A percentile compares a stretch with the other conserved stretches of the same genome.
Conservation (phyloP, 1,139 yeast genomes). For the Candida gigantensis region DNA sequence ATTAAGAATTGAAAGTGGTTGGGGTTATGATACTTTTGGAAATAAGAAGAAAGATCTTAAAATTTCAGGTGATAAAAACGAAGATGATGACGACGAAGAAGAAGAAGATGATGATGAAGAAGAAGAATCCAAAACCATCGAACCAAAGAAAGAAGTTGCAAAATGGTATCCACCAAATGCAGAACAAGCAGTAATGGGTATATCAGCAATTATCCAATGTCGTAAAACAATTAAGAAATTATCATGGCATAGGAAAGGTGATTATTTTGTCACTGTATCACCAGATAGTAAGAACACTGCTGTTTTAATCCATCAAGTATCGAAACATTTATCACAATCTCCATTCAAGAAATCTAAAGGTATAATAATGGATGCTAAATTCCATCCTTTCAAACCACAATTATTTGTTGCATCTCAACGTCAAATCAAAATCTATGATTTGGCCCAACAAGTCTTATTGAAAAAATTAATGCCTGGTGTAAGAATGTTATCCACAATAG, state of each 20-base stretch:
- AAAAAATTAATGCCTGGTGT: conserved; percentile 94
- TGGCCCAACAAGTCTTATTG: conserved; percentile 78
- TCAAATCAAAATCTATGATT: conserved; percentile 84
- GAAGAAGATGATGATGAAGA: conserved; percentile 34
- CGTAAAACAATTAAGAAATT: conserved; percentile 75
- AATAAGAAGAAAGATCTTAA: conserved; percentile 49
- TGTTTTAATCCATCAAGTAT: conserved; percentile 89
- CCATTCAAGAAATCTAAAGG: conserved; percentile 95
- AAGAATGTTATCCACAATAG: conserved; percentile 88
- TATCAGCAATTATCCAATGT: conserved; percentile 69
- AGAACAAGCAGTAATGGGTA: conserved; percentile 63
- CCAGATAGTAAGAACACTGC: conserved; percentile 89
- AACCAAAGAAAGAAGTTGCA: conserved; percentile 60
- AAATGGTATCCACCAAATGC: conserved; percentile 84
- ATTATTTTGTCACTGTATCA: conserved; percentile 89
- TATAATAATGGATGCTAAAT: conserved; percentile 90
- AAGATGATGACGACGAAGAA: conserved; percentile 24
- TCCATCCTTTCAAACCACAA: conserved; percentile 96
- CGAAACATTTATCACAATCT: conserved; percentile 94
- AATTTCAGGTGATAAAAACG: conserved; percentile 45
- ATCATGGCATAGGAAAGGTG: conserved; percentile 98
- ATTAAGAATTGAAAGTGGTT: conserved; percentile 82
- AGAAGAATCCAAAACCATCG: conserved; percentile 34
- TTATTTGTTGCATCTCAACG: conserved; percentile 93
- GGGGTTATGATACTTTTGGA: conserved; percentile 84